Base-by-base conservation (phyloP, 306 rosid genomes). In the Pachyrhizus erosus region DNA sequence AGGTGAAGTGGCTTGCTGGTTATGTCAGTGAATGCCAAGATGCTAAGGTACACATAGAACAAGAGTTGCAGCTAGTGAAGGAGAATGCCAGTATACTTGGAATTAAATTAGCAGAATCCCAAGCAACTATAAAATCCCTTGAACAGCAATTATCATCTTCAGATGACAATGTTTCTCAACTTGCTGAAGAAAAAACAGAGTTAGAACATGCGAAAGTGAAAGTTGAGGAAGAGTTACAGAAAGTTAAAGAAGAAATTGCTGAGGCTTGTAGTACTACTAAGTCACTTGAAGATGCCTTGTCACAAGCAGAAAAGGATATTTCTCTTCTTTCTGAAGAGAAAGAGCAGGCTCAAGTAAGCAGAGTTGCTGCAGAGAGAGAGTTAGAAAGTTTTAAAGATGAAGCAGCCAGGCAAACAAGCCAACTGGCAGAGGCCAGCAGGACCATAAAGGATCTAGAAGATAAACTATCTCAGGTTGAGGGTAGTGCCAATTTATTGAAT, bases 1-100 rank as follows among this genome's bases (percentile, higher is more conserved):
- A 96, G 94, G 82, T 93, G 84, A 90, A 86, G 51, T 91, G 91
- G 94, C 80, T 96, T 83, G 92, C 88, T 73, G 89, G 87, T 70
- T 88, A 88, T 85, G 71, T 93, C 54, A 64, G 70, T 52, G 90
- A 93, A 80, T 89, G 90, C 55, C 94, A 79, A 78, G 96, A 90
- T 80, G 91, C 88, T 77, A 90, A 86, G 84, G 76, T 77, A 78
- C 88, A 77, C 29, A 77, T 84, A 80, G 92, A 96, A 82, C 86
- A 87, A 80, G 92, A 93, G 82, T 81, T 93, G 84, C 84, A 65
- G 39, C 78, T 68, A 76, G 87, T 84, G 60, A 85, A 86, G 86
- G 99, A 86, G 86, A 87, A 89, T 64, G 78, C 70, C 26, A 57
- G 57, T 73, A 29, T 79, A 49, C 87, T 89, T 76, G 89, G 75